Evolutionary conservation across 306 rosid genomes (phyloP).

Genomic region (Luffa aegyptiaca): DNA sequence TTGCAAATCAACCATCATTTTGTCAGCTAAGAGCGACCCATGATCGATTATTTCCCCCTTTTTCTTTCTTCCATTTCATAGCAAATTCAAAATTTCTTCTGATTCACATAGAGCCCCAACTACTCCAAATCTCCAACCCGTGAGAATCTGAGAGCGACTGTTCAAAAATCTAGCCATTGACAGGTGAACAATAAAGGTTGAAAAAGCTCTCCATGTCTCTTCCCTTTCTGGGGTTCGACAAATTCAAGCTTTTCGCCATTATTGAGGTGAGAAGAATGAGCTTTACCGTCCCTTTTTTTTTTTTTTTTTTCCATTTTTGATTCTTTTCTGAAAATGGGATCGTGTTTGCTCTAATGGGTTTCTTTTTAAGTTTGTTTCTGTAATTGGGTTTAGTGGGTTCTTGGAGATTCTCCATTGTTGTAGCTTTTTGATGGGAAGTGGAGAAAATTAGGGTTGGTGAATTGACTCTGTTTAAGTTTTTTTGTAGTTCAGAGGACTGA

Average conservation of each 20-base stretch:
- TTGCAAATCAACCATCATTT: constrained; percentile 24
- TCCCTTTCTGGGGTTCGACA: constrained; percentile 6
- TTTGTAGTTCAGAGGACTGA: constrained; percentile 16
- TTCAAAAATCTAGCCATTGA: constrained; percentile 21
- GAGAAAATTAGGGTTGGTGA: background rate
- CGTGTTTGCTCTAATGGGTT: background rate
- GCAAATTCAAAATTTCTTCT: constrained; percentile 13
- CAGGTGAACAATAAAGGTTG: constrained; percentile 18
- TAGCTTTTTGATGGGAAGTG: background rate
- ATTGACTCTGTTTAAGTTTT: background rate
- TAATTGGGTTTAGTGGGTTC: background rate
- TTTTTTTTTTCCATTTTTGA: background rate
- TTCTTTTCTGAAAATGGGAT: background rate
- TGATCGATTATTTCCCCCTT: background rate
- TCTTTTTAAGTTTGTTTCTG: background rate
- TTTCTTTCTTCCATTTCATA: background rate
- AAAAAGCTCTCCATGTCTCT: constrained; percentile 11
- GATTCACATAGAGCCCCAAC: constrained; percentile 17
- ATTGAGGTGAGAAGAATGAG: background rate
- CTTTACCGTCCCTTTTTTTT: background rate
- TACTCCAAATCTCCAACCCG: constrained; percentile 3
- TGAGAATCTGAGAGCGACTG: constrained; percentile 27
- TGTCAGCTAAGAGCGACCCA: constrained; percentile 36
- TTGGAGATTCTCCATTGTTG: background rate
- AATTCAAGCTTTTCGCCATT: background rate